Evolutionary conservation across 2,329 filamentous ascomycete species (phyloP), one percentile per base, ranked within the genome.

Genomic region (Pyrenophora tritici-repentis): DNA sequence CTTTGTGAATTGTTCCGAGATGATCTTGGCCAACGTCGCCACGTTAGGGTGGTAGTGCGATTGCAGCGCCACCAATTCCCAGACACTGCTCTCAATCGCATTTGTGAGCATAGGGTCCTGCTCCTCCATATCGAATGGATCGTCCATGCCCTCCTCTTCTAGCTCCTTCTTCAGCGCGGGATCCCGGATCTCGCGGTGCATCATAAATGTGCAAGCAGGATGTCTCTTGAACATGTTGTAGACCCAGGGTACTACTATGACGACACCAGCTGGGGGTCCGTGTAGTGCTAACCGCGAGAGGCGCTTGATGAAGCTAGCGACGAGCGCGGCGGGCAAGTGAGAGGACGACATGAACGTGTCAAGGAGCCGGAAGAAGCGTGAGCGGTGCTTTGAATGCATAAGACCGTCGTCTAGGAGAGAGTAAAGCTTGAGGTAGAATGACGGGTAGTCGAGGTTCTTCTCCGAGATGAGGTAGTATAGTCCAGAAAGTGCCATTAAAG

Each of bases 21-120:
- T 86, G 58, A 99, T 96, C 74, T 91, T 94, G 37, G 91, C 88
- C 61, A 99, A 86, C 2, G 92, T 94, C 0, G 93, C 92, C 18
- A 99, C 91, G 63, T 97, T 99, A 12, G 95, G 94, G 70, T 99
- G 94, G 74, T 96, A 97, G 73, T 99, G 95, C 1, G 86, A 87
- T 73, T 95, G 91, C 50, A 97, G 78, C 51, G 91, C 91, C 53
- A 95, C 89, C 44, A 99, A 82, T 73, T 99, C 94, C 95, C 94
- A 99, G 6, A 99, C 77, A 72, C 88, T 91, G 73, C 91, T 96
- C 50, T 97, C 91, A 52, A 99, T 90, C 14, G 95, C 94, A 33
- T 82, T 75, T 0, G 92, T 97, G 71, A 88, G 81, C 82, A 91
- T 90, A 0, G 94, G 95, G 58, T 99, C 90, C 22, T 78, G 66